phyloP scores from a whole-genome alignment of 2,329 filamentous ascomycete genomes.

The Aspergillus bombycis region DNA sequence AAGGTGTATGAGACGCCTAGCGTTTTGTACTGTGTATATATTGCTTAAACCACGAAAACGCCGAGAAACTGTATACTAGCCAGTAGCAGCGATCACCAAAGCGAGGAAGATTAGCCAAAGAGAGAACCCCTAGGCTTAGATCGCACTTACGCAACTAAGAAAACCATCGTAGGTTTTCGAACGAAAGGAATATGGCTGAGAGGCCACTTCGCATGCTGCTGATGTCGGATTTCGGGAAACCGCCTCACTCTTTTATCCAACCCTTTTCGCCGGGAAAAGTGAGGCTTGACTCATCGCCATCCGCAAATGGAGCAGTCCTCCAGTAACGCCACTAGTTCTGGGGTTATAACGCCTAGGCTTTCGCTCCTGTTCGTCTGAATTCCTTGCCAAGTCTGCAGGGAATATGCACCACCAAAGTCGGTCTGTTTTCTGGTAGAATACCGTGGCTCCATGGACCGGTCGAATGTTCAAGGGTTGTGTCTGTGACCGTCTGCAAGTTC shows the following conservation, averaged over 20 bases:
- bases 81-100: slow-evolving; percentile 10
- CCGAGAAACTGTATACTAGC: not conserved
- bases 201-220: slow-evolving; percentile 18
- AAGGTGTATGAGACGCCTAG: not conserved
- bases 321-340: slow-evolving; percentile 10
- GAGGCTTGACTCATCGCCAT: slow-evolving; percentile 25
- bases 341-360: slow-evolving; percentile 10
- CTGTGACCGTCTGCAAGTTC: slow-evolving; percentile 9
- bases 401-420: slow-evolving; percentile 24
- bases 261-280: slow-evolving; percentile 30
- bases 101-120: slow-evolving; percentile 7
- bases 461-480: slow-evolving; percentile 11
- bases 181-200: slow-evolving; percentile 13
- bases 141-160: slow-evolving; percentile 14
- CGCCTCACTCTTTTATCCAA: slow-evolving; percentile 43
- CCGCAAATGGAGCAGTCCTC: slow-evolving; percentile 19
- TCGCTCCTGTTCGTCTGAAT: slow-evolving; percentile 13
- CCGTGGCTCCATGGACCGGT: slow-evolving; percentile 38
- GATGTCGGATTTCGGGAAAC: slow-evolving; percentile 28
- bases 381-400: slow-evolving; percentile 19
- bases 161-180: slow-evolving; percentile 13
- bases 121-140: slow-evolving; percentile 11
- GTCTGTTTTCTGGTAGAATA: slow-evolving; percentile 31
- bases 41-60: not conserved
- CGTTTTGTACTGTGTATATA: not conserved